Percentiles rank a stretch among this genome's conserved stretches.
These are phyloP conservation scores for Daldinia loculata DNA, from an alignment of 495 filamentous ascomycete genomes.

Conservation along the genomic window DNA sequence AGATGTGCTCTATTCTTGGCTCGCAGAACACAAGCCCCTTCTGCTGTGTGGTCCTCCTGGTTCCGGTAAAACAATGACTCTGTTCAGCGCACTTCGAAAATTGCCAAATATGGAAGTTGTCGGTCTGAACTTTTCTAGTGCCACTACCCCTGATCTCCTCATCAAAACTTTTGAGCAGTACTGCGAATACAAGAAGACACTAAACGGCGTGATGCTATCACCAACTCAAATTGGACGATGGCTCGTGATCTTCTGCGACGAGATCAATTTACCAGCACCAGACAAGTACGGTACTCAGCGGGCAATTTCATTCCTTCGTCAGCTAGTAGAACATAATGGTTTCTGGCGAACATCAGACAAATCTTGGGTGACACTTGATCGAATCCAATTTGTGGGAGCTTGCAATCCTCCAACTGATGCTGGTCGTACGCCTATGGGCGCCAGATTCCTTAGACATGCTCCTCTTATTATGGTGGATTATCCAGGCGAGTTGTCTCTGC, in stretches of 20 bases:
- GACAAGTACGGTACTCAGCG: constrained; percentile 98
- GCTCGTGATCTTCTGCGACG: constrained; percentile 98
- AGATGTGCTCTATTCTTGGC: constrained; percentile 97
- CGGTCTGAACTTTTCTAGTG: constrained; percentile 98
- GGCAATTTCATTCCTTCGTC: constrained; percentile 94
- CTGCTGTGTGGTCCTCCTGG: constrained; percentile 96
- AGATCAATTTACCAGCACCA: constrained; percentile 98
- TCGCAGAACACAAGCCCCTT: constrained; percentile 97
- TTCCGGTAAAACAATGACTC: constrained; percentile 99
- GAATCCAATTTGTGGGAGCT: constrained; percentile 98
- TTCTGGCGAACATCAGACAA: constrained; percentile 99
- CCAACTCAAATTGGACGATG: constrained; percentile 96
- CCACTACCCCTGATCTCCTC: constrained; percentile 94
- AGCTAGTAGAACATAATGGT: constrained; percentile 97
- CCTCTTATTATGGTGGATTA: constrained; percentile 99
- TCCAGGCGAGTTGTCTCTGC: constrained; percentile 90
- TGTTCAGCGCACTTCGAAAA: constrained; percentile 96
- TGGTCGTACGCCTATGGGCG: constrained; percentile 91
- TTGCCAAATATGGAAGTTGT: constrained; percentile 98
- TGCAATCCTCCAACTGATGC: constrained; percentile 99
- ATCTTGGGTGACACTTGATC: constrained; percentile 95
- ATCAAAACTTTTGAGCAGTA: constrained; percentile 99
- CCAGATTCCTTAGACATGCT: constrained; percentile 91
- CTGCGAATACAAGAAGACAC: constrained; percentile 98
- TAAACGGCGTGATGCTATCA: constrained; percentile 94